A percentile compares a stretch with the other conserved stretches of the same genome.
Conservation (phyloP, 1,284 basidiomycete genomes). For the Exobasidium cylindrosporum region DNA sequence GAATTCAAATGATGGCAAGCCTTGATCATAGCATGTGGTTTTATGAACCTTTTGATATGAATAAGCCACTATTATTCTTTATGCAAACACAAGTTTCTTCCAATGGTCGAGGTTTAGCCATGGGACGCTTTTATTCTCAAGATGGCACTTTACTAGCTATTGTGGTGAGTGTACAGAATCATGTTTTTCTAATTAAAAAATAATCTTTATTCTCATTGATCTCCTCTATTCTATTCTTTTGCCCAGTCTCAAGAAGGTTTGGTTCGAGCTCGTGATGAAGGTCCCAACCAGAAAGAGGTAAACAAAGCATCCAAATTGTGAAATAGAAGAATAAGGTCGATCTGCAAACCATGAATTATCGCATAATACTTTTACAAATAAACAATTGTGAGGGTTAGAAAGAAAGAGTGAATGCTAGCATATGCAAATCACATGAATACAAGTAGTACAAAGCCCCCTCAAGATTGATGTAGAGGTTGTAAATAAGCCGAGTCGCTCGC, state of each 20-base stretch:
- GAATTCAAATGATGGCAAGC: constrained; percentile 51
- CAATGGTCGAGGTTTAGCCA: constrained; percentile 45
- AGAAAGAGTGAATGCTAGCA: background rate
- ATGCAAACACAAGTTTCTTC: constrained; percentile 50
- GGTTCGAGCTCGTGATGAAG: constrained; percentile 22
- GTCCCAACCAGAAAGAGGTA: background rate
- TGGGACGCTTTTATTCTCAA: constrained; percentile 43
- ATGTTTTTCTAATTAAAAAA: background rate
- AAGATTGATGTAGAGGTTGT: too few relatives aligned
- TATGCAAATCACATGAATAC: too few relatives aligned
- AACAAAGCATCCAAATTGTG: background rate
- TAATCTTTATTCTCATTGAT: background rate
- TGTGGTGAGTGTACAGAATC: background rate
- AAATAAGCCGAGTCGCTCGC: too few relatives aligned
- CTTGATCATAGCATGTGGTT: constrained; percentile 52
- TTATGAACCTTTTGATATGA: constrained; percentile 44
- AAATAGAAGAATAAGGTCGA: background rate
- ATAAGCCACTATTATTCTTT: constrained; percentile 49
- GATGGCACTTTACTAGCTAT: constrained; percentile 50
- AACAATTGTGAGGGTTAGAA: background rate
- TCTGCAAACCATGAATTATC: background rate
- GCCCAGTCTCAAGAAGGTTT: constrained; percentile 33
- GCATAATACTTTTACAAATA: background rate
- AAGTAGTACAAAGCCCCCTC: too few relatives aligned
- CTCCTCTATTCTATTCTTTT: background rate